Evolutionary conservation across 208 protist species (phyloP).

Genomic region (Trypanosoma avium): DNA sequence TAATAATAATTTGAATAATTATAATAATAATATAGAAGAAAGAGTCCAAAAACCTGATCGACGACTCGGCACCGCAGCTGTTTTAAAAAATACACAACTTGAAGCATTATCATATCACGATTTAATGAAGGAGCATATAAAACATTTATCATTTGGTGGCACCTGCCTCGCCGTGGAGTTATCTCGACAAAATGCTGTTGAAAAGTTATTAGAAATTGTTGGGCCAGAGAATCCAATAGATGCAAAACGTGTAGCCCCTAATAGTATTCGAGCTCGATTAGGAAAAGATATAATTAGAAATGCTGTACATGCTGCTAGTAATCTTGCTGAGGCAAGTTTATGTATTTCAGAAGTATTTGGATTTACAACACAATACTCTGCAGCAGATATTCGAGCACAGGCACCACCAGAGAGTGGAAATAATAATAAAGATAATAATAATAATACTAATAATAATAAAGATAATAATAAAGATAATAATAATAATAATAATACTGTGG

Average conservation of each 20-base stretch:
- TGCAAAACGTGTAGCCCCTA: slow-evolving; percentile 44
- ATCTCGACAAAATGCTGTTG: slow-evolving; percentile 54
- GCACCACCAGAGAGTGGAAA: too few species aligned
- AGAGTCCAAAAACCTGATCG: neutral
- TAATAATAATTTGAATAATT: neutral
- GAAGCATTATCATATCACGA: slow-evolving; percentile 34
- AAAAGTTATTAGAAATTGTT: slow-evolving; percentile 52
- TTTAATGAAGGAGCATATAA: slow-evolving; percentile 34
- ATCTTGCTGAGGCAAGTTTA: slow-evolving; percentile 41
- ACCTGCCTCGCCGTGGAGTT: slow-evolving; percentile 65
- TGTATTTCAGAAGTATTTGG: slow-evolving; percentile 63
- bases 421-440: neutral
- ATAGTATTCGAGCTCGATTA: slow-evolving; percentile 53
- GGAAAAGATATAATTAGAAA: slow-evolving; percentile 59
- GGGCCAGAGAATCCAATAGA: slow-evolving; percentile 67
- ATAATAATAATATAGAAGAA: neutral
- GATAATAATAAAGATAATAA: neutral
- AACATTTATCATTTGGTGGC: slow-evolving; percentile 49
- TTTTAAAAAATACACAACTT: slow-evolving; percentile 23
- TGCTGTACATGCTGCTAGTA: slow-evolving; percentile 61
- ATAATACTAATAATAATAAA: neutral
- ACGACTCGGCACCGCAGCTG: slow-evolving; percentile 1
- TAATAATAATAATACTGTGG: neutral
- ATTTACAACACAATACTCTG: slow-evolving; percentile 32
- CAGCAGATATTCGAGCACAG: slow-evolving; percentile 22